Evolutionary conservation across 768 basidiomycete species (phyloP).

Genomic region (Royoungia palumana): DNA sequence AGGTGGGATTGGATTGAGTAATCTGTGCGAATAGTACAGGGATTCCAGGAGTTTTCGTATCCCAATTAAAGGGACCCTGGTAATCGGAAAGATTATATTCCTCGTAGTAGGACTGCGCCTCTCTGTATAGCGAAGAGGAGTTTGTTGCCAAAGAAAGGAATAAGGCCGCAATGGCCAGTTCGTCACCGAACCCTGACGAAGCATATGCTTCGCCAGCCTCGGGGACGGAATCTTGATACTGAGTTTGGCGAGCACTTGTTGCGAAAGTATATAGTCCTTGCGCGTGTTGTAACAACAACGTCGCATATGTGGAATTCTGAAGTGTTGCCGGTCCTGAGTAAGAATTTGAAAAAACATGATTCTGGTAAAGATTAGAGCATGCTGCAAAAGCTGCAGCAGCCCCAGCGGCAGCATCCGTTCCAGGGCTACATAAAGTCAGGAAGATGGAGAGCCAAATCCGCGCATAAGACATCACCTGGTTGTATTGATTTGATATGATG

Average conservation of each 20-base stretch:
- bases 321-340: conserved; percentile 63
- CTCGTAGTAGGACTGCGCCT: conserved; percentile 61
- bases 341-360: conserved; percentile 49
- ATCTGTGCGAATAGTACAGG: conserved; percentile 76
- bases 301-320: conserved; percentile 68
- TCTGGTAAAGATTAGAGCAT: conserved; percentile 77
- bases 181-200: conserved; percentile 71
- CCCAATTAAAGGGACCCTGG: conserved; percentile 82
- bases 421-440: conserved; percentile 46
- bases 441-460: not conserved
- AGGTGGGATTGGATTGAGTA: conserved; percentile 49
- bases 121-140: conserved; percentile 52
- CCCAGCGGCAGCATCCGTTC: conserved; percentile 85
- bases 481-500: conserved; percentile 74
- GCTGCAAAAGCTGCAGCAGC: conserved; percentile 86
- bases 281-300: conserved; percentile 69
- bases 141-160: conserved; percentile 73
- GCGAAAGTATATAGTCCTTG: conserved; percentile 74
- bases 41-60: conserved; percentile 73
- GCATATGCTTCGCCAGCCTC: conserved; percentile 60
- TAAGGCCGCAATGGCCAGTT: conserved; percentile 71
- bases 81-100: conserved; percentile 51
- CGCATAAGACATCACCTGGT: conserved; percentile 38
- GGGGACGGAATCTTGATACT: conserved; percentile 72
- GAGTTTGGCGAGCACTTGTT: conserved; percentile 55